A percentile compares a stretch with the other conserved stretches of the same genome.
phyloP scores from a whole-genome alignment of 805 yeast genomes.

The Sungouiozyma ichnusensis region DNA sequence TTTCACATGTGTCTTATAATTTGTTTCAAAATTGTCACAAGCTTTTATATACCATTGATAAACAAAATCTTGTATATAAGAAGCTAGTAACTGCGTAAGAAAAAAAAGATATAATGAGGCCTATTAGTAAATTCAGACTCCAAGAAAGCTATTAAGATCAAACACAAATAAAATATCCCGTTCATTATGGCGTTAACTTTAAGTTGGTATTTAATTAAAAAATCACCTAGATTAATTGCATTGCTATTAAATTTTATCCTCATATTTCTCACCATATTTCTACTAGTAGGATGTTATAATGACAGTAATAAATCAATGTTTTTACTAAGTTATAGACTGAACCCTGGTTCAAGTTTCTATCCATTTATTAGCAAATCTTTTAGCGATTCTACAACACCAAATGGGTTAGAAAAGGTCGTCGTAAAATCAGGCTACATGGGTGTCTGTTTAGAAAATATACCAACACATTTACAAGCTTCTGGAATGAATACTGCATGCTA shows the following conservation, averaged over 20 bases:
- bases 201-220: slow-evolving; percentile 16
- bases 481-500: slow-evolving; percentile 17
- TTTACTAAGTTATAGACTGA: slow-evolving; percentile 39
- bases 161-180: no score
- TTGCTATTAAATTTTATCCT: slow-evolving; percentile 37
- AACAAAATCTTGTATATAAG: no score
- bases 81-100: no score
- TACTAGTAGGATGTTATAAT: slow-evolving; percentile 46
- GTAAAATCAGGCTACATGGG: slow-evolving; percentile 49
- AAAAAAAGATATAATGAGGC: no score
- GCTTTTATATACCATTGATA: no score
- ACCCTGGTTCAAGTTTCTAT: slow-evolving; percentile 35
- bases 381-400: slow-evolving; percentile 21
- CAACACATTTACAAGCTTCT: slow-evolving; percentile 10
- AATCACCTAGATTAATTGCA: slow-evolving; percentile 35
- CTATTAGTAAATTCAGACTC: no score
- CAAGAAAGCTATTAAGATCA: no score
- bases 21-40: no score
- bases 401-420: slow-evolving; percentile 31
- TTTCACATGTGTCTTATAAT: no score
- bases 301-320: slow-evolving; percentile 39
- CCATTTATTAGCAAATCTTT: slow-evolving; percentile 33
- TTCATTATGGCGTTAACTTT: slow-evolving; percentile 3
- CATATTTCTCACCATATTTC: slow-evolving; percentile 41
- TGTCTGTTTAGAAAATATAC: slow-evolving; percentile 37